A percentile compares a stretch with the other conserved stretches of the same genome.
Evolutionary conservation across 169 alveolate species (phyloP).

Genomic region (Babesia ovata): DNA sequence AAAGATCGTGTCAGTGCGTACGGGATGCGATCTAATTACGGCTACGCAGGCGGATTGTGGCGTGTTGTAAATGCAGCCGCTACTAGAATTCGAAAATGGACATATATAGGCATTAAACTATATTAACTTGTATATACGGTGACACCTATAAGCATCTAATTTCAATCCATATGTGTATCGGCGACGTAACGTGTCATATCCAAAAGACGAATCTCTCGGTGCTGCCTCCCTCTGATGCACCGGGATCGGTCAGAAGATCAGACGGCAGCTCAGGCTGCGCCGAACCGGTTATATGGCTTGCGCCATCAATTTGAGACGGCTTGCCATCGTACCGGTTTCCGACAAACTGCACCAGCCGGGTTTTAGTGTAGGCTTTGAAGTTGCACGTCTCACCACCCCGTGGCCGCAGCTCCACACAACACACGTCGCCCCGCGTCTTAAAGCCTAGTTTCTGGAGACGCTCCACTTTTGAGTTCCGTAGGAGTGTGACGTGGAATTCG

Average conservation of each 20-base stretch:
- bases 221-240: constrained; percentile 7
- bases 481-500: constrained; percentile 62
- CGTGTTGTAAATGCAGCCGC: too few species aligned
- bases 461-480: constrained; percentile 40
- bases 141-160: too few species aligned
- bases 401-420: constrained; percentile 65
- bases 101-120: too few species aligned
- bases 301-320: constrained; percentile 28
- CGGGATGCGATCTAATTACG: too few species aligned
- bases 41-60: too few species aligned
- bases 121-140: too few species aligned
- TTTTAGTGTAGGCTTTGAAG: constrained; percentile 55
- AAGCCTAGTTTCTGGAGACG: constrained; percentile 8
- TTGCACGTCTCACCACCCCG: constrained; percentile 50
- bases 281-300: constrained; percentile 23
- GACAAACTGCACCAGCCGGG: constrained; percentile 30
- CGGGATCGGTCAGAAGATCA: constrained; percentile 43
- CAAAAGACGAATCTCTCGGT: constrained; percentile 59
- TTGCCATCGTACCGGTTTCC: constrained; percentile 59
- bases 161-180: too few species aligned
- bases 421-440: constrained; percentile 30
- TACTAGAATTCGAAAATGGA: too few species aligned
- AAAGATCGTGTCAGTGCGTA: too few species aligned
- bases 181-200: constrained; percentile 7
- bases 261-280: constrained; percentile 35